Base-by-base conservation (phyloP, 352 stramenopile species). In the Phytophthora meadii region DNA sequence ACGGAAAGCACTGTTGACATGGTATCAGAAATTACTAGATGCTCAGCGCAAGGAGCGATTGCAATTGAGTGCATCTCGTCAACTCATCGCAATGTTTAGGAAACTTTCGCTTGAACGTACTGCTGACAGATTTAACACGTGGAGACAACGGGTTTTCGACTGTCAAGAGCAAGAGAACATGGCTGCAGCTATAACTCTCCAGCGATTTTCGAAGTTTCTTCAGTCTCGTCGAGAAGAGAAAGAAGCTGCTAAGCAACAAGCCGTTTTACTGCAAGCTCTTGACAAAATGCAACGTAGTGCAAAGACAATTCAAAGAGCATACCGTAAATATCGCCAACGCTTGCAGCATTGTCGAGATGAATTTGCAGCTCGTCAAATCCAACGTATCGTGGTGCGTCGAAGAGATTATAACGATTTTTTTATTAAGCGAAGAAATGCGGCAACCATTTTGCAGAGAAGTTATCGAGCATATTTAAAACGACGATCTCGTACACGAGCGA, bases 161-260 rank as follows among this genome's bases (percentile, higher is more conserved):
- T 58, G 46, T 15, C 62, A 70, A 54, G 12, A 24, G 0, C 55
- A 81, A n/a, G 74, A 88, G 45, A 32, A 30, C 0, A 25, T 78
- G 22, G 79, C 77, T 36, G 74, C 77, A 28, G 57, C 58, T 8
- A 49, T 82, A n/a, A 72, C 64, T 10, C 64, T 85, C 24, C 76
- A 85, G 53, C 54, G 36, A 10, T 75, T 65, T 17, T 8, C 44
- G 15, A 58, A 41, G 1, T 49, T 49, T 14, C 27, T 72, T 44
- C 54, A 15, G 4, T 17, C 10, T 47, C 55, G 53, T 45, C 59
- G 48, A 2, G 25, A 65, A 45, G 41, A 51, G 27, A 34, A 17
- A 61, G 65, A 57, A 22, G 17, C 22, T 34, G 36, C 30, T 28
- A 40, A 46, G 15, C 32, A 25, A 34, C 30, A 69, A 44, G 24